These are phyloP conservation scores for Acanthamoeba polyphaga DNA, from an alignment of 208 protist genomes.

Conservation along the genomic window DNA sequence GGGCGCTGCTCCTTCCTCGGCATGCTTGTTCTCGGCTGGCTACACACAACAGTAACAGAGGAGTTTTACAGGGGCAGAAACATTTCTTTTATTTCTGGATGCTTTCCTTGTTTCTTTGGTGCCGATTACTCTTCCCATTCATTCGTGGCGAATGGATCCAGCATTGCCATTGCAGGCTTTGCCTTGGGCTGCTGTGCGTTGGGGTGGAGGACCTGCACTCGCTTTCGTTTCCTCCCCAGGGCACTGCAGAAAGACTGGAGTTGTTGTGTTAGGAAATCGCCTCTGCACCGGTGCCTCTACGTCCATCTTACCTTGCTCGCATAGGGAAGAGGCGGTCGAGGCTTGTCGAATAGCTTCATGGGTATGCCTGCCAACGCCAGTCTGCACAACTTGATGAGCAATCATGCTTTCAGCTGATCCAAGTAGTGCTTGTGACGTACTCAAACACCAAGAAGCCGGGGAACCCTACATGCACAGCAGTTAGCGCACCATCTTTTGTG, in stretches of 20 bases:
- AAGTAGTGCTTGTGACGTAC: neutral
- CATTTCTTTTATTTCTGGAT: neutral
- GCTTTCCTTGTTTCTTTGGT: neutral
- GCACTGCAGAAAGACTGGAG: too few relatives aligned
- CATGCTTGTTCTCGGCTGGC: neutral
- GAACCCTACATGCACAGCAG: neutral
- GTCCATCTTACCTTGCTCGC: neutral
- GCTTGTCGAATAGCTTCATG: neutral
- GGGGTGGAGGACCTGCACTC: neutral
- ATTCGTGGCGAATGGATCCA: neutral
- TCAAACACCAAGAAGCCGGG: conserved; percentile 42
- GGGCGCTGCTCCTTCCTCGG: conserved; percentile 24
- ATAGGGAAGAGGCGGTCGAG: neutral
- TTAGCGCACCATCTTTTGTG: neutral
- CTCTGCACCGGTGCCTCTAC: neutral
- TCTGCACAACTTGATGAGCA: neutral
- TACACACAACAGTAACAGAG: neutral
- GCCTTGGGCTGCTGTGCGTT: neutral
- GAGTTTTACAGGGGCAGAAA: neutral
- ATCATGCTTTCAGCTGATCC: neutral
- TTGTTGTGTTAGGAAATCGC: neutral
- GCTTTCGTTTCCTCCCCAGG: neutral
- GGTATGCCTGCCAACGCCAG: neutral
- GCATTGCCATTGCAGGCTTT: neutral
- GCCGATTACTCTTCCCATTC: neutral